phyloP scores from a whole-genome alignment of 176 grass and related monocot species.

The Saccharum spontaneum region DNA sequence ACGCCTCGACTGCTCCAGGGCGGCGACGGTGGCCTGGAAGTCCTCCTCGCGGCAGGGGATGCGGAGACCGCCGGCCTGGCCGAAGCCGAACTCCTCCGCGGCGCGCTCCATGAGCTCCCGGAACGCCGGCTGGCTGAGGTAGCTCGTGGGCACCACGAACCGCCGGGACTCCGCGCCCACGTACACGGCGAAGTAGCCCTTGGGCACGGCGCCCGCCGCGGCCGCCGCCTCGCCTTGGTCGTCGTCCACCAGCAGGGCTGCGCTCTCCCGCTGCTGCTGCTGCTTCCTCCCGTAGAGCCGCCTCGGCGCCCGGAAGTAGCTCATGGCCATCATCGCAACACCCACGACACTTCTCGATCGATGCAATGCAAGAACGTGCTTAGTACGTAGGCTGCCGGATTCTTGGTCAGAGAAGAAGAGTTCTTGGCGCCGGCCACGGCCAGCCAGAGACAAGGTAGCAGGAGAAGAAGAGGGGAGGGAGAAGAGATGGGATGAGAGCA shows the following conservation, averaged over 20 bases:
- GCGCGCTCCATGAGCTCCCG: conserved; percentile 49
- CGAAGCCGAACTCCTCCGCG: conserved; percentile 67
- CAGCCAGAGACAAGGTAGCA: neutral
- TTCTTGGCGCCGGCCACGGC: neutral
- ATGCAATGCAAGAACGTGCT: neutral
- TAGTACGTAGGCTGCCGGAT: no score
- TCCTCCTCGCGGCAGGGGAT: conserved; percentile 57
- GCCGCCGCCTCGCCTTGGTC: neutral
- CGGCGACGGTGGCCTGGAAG: conserved; percentile 38
- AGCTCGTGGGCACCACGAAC: conserved; percentile 56
- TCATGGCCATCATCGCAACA: neutral
- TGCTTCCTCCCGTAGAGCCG: neutral
- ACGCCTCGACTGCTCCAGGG: neutral
- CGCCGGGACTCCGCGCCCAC: conserved; percentile 46
- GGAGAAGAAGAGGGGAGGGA: neutral
- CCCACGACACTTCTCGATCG: neutral
- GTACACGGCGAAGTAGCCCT: conserved; percentile 65
- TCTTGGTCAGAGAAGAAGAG: neutral
- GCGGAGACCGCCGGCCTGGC: conserved; percentile 38
- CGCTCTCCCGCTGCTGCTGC: neutral
- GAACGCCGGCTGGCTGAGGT: conserved; percentile 45
- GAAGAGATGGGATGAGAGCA: neutral
- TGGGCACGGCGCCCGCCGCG: conserved; percentile 28
- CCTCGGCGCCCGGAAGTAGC: neutral
- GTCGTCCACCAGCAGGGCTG: neutral